Conservation (phyloP, 2,329 filamentous ascomycete species). For the Pseudogymnoascus pannorum region DNA sequence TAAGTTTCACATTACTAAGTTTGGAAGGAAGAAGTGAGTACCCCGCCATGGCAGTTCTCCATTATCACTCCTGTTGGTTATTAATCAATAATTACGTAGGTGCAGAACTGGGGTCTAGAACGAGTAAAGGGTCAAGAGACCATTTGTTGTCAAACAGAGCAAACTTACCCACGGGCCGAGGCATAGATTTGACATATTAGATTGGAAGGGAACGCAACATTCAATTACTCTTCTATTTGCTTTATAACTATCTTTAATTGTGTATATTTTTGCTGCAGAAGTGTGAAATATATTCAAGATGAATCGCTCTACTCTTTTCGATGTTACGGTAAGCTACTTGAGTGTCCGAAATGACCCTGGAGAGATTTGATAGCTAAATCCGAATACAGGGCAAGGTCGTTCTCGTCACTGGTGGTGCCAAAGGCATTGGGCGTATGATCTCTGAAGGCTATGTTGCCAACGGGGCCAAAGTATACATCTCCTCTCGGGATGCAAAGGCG, state of each 20-base stretch:
- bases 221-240: neutral
- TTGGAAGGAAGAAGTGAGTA: neutral
- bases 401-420: conserved; percentile 50
- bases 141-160: neutral
- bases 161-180: neutral
- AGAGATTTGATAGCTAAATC: conserved; percentile 9
- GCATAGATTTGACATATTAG: conserved; percentile 4
- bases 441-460: conserved; percentile 57
- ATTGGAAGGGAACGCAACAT: neutral
- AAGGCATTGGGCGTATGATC: conserved; percentile 63
- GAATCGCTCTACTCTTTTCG: conserved; percentile 49
- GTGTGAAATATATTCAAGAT: conserved; percentile 31
- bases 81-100: conserved; percentile 5
- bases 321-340: conserved; percentile 45
- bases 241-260: neutral
- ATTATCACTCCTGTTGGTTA: neutral
- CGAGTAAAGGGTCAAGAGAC: neutral
- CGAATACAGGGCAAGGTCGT: conserved; percentile 43
- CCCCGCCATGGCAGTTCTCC: neutral
- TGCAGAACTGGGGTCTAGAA: conserved; percentile 1
- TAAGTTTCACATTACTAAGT: conserved; percentile 5
- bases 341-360: neutral
- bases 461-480: conserved; percentile 63
- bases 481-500: conserved; percentile 54
- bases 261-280: neutral